Conservation (phyloP, 225 moss, liverwort and hornwort genomes). For the Sphagnum tenellum region DNA sequence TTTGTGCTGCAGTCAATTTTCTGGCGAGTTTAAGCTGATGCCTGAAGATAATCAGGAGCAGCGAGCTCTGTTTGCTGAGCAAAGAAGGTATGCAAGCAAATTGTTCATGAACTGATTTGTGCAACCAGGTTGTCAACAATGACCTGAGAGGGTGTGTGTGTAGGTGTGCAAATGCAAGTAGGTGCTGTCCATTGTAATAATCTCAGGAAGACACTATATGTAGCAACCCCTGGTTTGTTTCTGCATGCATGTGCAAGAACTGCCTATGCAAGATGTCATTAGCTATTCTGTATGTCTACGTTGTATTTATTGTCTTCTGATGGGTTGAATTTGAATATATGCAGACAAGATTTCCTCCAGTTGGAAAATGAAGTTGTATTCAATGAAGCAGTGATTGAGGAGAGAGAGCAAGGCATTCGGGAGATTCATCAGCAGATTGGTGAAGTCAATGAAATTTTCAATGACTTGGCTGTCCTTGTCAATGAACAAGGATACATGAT, state of each 20-base stretch:
- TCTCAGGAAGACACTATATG: too few relatives aligned
- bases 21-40: slow-evolving; percentile 34
- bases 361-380: slow-evolving; percentile 51
- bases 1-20: slow-evolving; percentile 28
- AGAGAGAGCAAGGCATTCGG: slow-evolving; percentile 89
- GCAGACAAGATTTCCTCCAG: slow-evolving; percentile 43
- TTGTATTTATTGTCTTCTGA: too few relatives aligned
- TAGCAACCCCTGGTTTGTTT: too few relatives aligned
- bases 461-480: slow-evolving; percentile 82
- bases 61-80: slow-evolving; percentile 18
- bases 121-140: too few relatives aligned
- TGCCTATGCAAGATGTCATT: too few relatives aligned
- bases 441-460: slow-evolving; percentile 97
- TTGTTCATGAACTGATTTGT: too few relatives aligned
- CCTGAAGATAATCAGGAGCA: slow-evolving; percentile 47
- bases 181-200: too few relatives aligned
- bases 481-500: slow-evolving; percentile 60
- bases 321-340: slow-evolving; percentile 5
- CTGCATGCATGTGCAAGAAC: too few relatives aligned
- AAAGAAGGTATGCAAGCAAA: slow-evolving; percentile 25
- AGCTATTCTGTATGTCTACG: too few relatives aligned
- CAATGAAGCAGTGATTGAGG: slow-evolving; percentile 96
- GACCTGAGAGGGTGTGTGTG: too few relatives aligned
- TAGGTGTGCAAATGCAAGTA: too few relatives aligned
- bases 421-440: slow-evolving; percentile 96